Evolutionary conservation across 208 protist species (phyloP).

Genomic region (Trypanosoma melophagium): DNA sequence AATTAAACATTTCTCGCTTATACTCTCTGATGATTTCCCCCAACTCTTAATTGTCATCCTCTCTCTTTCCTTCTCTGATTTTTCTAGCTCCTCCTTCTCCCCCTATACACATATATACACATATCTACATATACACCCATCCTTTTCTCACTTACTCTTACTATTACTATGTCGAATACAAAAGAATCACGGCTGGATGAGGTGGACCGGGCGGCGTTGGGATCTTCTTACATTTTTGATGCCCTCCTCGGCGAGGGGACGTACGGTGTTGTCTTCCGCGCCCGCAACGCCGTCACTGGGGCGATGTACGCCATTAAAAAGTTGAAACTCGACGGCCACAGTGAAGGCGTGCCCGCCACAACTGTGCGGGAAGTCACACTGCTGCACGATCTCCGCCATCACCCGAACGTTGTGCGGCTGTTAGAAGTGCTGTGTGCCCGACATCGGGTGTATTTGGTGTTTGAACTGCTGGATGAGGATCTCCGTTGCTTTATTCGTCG

Average conservation of each 20-base stretch:
- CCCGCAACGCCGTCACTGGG: slow-evolving; percentile 58
- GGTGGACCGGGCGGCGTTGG: slow-evolving; percentile 49
- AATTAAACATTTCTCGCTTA: too few species aligned
- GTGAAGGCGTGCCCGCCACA: slow-evolving; percentile 90
- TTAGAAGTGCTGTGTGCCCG: slow-evolving; percentile 96
- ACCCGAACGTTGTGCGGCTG: slow-evolving; percentile 91
- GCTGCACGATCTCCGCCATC: slow-evolving; percentile 86
- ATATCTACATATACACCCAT: too few species aligned
- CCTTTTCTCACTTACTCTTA: too few species aligned
- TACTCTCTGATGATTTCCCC: too few species aligned
- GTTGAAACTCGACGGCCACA: slow-evolving; percentile 62
- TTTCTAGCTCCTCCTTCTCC: neutral
- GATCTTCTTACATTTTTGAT: slow-evolving; percentile 47
- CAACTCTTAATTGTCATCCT: neutral
- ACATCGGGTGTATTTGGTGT: slow-evolving; percentile 95
- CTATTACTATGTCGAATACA: slow-evolving; percentile 1
- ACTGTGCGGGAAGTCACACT: slow-evolving; percentile 92
- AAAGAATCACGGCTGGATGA: slow-evolving; percentile 46
- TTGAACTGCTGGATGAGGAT: slow-evolving; percentile 96
- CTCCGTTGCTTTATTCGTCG: slow-evolving; percentile 87
- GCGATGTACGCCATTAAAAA: slow-evolving; percentile 82
- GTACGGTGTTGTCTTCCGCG: slow-evolving; percentile 94
- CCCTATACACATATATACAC: too few species aligned
- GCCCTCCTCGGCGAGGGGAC: slow-evolving; percentile 94
- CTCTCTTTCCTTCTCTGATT: neutral